Percentiles rank a stretch among this genome's conserved stretches.
Evolutionary conservation across 1,284 basidiomycete species (phyloP).

Genomic region (Caloboletus firmus): DNA sequence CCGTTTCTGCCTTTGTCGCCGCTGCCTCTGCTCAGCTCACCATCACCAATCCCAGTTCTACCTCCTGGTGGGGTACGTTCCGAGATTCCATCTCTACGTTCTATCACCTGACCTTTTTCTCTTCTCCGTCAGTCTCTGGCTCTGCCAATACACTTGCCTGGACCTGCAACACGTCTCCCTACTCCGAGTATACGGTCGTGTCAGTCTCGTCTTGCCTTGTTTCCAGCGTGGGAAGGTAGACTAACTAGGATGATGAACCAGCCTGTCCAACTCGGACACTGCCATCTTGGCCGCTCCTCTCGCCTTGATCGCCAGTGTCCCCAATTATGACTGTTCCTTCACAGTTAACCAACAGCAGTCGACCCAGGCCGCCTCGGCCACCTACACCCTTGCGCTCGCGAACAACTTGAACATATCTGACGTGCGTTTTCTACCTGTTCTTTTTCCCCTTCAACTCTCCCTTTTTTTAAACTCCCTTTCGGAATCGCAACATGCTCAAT

Average conservation of each 20-base stretch:
- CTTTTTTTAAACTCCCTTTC: neutral
- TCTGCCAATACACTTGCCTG: constrained; percentile 43
- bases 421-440: constrained; percentile 39
- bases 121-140: constrained; percentile 29
- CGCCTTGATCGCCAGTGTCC: constrained; percentile 50
- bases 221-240: neutral
- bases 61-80: constrained; percentile 51
- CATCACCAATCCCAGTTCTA: constrained; percentile 39
- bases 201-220: constrained; percentile 26
- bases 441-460: too few species aligned
- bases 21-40: constrained; percentile 38
- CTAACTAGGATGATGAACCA: constrained; percentile 21
- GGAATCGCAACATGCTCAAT: neutral
- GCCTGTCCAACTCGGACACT: constrained; percentile 42
- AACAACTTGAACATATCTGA: constrained; percentile 58
- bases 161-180: constrained; percentile 40
- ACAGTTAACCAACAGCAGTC: constrained; percentile 50
- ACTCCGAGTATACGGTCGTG: constrained; percentile 43
- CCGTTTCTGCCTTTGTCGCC: constrained; percentile 37
- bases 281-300: constrained; percentile 35
- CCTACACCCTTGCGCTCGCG: constrained; percentile 60
- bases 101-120: neutral
- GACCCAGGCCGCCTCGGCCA: constrained; percentile 42
- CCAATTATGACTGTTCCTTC: constrained; percentile 63
- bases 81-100: neutral